Evolutionary conservation across 169 alveolate genomes (phyloP).

Genomic region (Besnoitia besnoiti): DNA sequence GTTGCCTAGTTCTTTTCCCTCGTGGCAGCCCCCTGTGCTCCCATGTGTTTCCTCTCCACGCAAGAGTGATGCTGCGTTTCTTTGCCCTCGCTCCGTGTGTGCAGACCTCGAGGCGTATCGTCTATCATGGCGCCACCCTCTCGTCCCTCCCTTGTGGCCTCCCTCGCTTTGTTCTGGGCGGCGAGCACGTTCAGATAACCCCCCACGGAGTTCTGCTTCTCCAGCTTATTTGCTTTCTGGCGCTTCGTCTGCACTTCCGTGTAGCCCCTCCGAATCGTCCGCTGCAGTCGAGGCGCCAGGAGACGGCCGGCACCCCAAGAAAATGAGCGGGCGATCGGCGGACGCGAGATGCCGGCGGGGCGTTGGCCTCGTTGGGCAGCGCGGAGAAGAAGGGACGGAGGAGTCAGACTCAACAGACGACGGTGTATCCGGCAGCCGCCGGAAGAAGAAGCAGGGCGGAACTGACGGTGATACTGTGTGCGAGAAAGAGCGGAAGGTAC

Average conservation of each 20-base stretch:
- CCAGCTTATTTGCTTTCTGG: neutral
- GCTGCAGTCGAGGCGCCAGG: too few species aligned
- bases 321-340: neutral
- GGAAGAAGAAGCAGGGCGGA: neutral
- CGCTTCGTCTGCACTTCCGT: neutral
- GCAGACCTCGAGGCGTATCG: neutral
- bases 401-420: neutral
- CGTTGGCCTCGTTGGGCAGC: too few species aligned
- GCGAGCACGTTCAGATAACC: neutral
- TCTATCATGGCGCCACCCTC: conserved; percentile 29
- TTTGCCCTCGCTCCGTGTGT: neutral
- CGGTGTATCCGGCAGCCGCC: neutral
- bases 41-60: neutral
- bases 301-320: neutral
- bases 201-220: neutral
- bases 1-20: too few species aligned
- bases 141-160: conserved; percentile 14
- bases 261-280: too few species aligned
- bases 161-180: neutral
- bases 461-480: too few species aligned
- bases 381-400: neutral
- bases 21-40: neutral
- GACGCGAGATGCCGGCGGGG: neutral
- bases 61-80: neutral
- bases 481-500: neutral